These are phyloP conservation scores for Dichotomopilus funicola DNA, from an alignment of 2,329 filamentous ascomycete genomes.

Conservation along the genomic window DNA sequence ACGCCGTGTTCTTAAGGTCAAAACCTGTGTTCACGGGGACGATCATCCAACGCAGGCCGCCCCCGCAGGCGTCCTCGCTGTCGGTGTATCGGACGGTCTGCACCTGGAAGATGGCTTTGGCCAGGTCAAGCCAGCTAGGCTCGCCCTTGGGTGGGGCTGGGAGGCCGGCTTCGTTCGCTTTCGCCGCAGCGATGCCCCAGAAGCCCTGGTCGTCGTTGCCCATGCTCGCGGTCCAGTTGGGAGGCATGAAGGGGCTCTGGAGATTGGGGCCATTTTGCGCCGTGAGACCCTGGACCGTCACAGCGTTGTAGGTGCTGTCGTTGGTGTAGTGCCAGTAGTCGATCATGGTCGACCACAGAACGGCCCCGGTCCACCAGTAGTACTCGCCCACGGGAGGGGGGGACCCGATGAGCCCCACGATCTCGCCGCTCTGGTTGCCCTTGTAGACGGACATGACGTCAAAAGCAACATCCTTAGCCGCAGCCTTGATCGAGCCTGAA, in stretches of 20 bases:
- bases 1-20: conserved; percentile 58
- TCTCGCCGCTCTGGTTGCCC: conserved; percentile 32
- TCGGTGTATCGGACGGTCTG: conserved; percentile 49
- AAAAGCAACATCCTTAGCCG: conserved; percentile 15
- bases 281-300: conserved; percentile 48
- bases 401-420: conserved; percentile 42
- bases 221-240: conserved; percentile 47
- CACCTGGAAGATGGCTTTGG: conserved; percentile 63
- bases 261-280: conserved; percentile 46
- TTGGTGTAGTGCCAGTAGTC: conserved; percentile 41
- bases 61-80: conserved; percentile 57
- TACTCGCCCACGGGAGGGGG: conserved; percentile 38
- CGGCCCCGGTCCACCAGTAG: conserved; percentile 67
- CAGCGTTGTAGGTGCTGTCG: conserved; percentile 54
- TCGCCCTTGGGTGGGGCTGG: conserved; percentile 48
- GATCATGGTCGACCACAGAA: conserved; percentile 55
- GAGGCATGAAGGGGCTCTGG: conserved; percentile 48
- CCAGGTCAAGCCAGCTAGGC: conserved; percentile 58
- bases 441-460: conserved; percentile 18
- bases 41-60: conserved; percentile 73
- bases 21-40: conserved; percentile 67
- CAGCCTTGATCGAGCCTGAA: conserved; percentile 15
- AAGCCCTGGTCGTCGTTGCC: conserved; percentile 64
- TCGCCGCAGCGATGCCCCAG: conserved; percentile 63
- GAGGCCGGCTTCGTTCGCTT: conserved; percentile 59